A percentile compares a stretch with the other conserved stretches of the same genome.
phyloP scores from a whole-genome alignment of 2,329 filamentous ascomycete genomes.

The Claviceps monticola region DNA sequence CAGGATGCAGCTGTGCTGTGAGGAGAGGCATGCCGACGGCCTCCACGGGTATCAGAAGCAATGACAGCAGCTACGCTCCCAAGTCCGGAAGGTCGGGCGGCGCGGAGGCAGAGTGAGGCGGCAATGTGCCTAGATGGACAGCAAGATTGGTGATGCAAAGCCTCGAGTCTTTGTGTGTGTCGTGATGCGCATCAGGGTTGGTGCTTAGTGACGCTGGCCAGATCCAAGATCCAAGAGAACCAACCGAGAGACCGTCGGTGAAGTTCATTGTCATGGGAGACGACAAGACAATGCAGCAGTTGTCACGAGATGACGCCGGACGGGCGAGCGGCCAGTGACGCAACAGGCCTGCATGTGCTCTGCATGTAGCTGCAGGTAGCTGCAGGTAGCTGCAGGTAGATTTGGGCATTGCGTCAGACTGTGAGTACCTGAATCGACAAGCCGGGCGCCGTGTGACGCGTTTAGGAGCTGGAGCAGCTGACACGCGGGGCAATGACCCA shows the following conservation, averaged over 20 bases:
- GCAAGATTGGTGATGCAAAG: not conserved
- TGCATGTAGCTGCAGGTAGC: too few species aligned
- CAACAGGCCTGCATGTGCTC: too few species aligned
- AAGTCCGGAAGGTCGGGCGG: not conserved
- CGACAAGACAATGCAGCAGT: not conserved
- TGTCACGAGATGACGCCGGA: not conserved
- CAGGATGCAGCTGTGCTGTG: conserved; percentile 50
- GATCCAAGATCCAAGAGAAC: too few species aligned
- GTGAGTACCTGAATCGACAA: too few species aligned
- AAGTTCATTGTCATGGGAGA: not conserved
- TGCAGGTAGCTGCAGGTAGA: too few species aligned
- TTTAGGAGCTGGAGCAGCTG: too few species aligned
- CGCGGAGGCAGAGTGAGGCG: not conserved
- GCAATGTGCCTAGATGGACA: not conserved
- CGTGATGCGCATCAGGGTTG: not conserved
- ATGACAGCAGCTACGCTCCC: not conserved
- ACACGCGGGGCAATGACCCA: too few species aligned
- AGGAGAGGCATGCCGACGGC: conserved; percentile 31
- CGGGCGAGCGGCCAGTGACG: too few species aligned
- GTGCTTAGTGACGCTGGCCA: not conserved
- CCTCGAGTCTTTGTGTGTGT: not conserved
- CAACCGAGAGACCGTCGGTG: not conserved
- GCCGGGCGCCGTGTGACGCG: too few species aligned
- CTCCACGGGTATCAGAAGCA: not conserved
- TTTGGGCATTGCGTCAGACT: too few species aligned